Evolutionary conservation across 1,139 yeast genomes (phyloP), one percentile per base, ranked within the genome.

Genomic region (Lodderomyces metapsilosis): DNA sequence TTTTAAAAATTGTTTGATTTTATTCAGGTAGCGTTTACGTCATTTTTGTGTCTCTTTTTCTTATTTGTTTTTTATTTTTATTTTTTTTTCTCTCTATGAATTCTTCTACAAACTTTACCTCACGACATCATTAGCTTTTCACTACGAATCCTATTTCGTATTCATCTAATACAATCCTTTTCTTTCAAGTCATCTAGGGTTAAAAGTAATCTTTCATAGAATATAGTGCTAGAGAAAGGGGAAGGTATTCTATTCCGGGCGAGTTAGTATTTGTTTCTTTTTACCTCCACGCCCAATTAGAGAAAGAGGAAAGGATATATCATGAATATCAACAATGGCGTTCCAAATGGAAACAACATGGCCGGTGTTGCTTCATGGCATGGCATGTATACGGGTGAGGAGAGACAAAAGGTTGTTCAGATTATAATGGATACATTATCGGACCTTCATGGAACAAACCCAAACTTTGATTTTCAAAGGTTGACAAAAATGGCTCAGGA

Each of bases 401-500:
- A 72, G 52, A 59, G 78, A 32, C 76, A 70, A 46, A 68, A 65
- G 46, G 72, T 71, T 28, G 71, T 71, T 20, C 71, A 63, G 44
- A 59, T 70, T 33, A 59, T 72, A 12, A 58, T 71, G 43, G 61
- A 61, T 36, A 64, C 75, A 2, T 59, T 72, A 39, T 64, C 66
- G 44, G 76, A 70, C 35, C 59, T 70, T 43, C 75, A 66, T 46
- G 62, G 59, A 18, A 48, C 62, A 34, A 62, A 56, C 46, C 52
- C 62, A 34, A 62, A 55, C 47, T 67, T 61, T 46, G 70, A 69
- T 49, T 62, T 62, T 23, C 71, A 66, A 43, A 60, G 66, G 40
- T 74, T 74, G 18, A 59, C 66, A 16, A 54, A 58, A 32, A 67
- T 71, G 63, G 76, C 78, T 21, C 71, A 65, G 40, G 76, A 71